Percentiles rank a stretch among this genome's conserved stretches.
These are phyloP conservation scores for Solanum neorickii DNA, from an alignment of 257 asterid species.

Conservation along the genomic window DNA sequence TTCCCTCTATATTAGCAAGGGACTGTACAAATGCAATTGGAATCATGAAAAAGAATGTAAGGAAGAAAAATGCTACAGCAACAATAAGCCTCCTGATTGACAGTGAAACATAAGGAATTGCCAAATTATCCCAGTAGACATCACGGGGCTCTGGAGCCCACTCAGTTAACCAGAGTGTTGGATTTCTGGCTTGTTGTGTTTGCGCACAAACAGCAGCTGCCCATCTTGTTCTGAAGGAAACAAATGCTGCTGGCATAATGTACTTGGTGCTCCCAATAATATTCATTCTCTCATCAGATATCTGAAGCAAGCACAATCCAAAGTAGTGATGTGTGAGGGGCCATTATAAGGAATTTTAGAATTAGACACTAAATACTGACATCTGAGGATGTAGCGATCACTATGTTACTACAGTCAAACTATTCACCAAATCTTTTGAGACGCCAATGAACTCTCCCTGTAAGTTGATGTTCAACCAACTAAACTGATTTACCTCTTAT, in stretches of 20 bases:
- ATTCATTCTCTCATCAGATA: slow-evolving; percentile 55
- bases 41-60: slow-evolving; percentile 78
- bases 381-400: not conserved
- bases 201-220: slow-evolving; percentile 95
- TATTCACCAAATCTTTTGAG: not conserved
- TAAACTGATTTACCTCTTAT: not conserved
- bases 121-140: slow-evolving; percentile 71
- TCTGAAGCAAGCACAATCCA: slow-evolving; percentile 24
- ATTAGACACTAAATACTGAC: not conserved
- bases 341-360: not conserved
- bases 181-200: slow-evolving; percentile 79
- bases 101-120: slow-evolving; percentile 82
- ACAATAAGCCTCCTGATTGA: slow-evolving; percentile 62
- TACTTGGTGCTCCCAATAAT: slow-evolving; percentile 42
- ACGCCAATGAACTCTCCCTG: not conserved
- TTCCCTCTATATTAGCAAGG: slow-evolving; percentile 73
- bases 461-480: not conserved
- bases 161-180: slow-evolving; percentile 81
- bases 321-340: not conserved
- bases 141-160: slow-evolving; percentile 97
- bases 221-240: slow-evolving; percentile 87
- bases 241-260: slow-evolving; percentile 82
- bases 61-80: slow-evolving; percentile 79
- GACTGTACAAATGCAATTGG: slow-evolving; percentile 89
- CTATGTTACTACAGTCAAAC: not conserved